These are phyloP conservation scores for Arachnomyces sp. DNA, from an alignment of 2,329 filamentous ascomycete species.

Conservation along the genomic window DNA sequence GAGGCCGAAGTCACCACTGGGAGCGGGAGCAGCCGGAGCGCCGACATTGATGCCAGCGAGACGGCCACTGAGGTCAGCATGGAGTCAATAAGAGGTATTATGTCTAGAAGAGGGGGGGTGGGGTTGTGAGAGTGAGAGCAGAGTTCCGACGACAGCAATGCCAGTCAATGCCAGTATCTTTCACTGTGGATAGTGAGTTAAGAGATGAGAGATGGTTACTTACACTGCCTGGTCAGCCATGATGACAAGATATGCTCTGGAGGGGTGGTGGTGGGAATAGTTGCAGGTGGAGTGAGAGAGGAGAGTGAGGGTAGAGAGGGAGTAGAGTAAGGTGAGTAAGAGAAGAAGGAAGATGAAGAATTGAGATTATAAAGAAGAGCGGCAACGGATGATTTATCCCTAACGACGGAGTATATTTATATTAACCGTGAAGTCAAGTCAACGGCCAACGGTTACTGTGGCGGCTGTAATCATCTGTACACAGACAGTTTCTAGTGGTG, in stretches of 20 bases:
- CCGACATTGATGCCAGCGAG: slow-evolving; percentile 66
- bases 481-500: too few relatives aligned
- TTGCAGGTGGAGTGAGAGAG: slow-evolving; percentile 13
- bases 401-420: too few relatives aligned
- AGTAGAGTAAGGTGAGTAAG: slow-evolving; percentile 20
- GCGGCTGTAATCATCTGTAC: too few relatives aligned
- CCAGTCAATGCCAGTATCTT: too few relatives aligned
- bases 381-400: too few relatives aligned
- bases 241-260: slow-evolving; percentile 18
- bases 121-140: background rate
- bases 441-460: too few relatives aligned
- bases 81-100: slow-evolving; percentile 1
- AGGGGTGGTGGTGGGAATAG: slow-evolving; percentile 10
- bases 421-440: too few relatives aligned
- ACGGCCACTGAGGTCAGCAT: slow-evolving; percentile 57
- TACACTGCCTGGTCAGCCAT: slow-evolving; percentile 40
- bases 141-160: slow-evolving; percentile 12
- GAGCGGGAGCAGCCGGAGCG: slow-evolving; percentile 46
- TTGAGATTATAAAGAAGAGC: too few relatives aligned
- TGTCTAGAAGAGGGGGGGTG: background rate
- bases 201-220: slow-evolving; percentile 21
- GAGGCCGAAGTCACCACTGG: slow-evolving; percentile 79
- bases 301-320: slow-evolving; percentile 16
- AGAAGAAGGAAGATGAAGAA: slow-evolving; percentile 16
- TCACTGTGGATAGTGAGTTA: slow-evolving; percentile 2